Conservation (phyloP, 192 early-diverging fungal species). For the Coemansia sp. region DNA sequence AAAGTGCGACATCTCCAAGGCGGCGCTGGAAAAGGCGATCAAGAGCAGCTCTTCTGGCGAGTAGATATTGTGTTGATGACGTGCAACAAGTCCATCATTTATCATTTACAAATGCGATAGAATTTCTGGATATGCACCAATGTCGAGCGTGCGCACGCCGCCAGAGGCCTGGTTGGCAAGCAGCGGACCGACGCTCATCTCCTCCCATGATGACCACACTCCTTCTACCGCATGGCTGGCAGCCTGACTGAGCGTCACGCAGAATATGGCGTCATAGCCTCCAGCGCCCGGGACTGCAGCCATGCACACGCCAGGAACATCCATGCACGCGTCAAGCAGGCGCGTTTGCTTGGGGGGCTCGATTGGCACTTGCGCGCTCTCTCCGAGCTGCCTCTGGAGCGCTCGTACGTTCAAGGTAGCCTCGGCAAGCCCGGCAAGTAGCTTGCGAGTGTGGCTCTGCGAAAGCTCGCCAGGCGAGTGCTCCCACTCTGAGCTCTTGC, state of each 20-base stretch:
- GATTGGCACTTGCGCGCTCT: slow-evolving; percentile 73
- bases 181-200: slow-evolving; percentile 79
- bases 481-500: slow-evolving; percentile 28
- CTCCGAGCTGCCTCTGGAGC: slow-evolving; percentile 70
- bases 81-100: background rate
- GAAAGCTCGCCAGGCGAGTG: background rate
- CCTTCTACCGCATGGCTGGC: slow-evolving; percentile 54
- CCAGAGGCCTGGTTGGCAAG: slow-evolving; percentile 64
- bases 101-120: background rate
- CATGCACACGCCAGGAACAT: slow-evolving; percentile 80
- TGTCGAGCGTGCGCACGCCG: slow-evolving; percentile 48
- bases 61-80: background rate
- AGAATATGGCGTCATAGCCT: slow-evolving; percentile 97
- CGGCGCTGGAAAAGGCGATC: slow-evolving; percentile 49
- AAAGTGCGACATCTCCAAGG: slow-evolving; percentile 72
- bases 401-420: slow-evolving; percentile 54
- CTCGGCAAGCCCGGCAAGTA: slow-evolving; percentile 58
- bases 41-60: slow-evolving; percentile 22
- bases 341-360: slow-evolving; percentile 87
- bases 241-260: slow-evolving; percentile 62
- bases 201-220: slow-evolving; percentile 69
- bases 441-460: slow-evolving; percentile 1
- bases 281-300: slow-evolving; percentile 97
- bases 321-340: slow-evolving; percentile 78
- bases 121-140: slow-evolving; percentile 16